A percentile compares a stretch with the other conserved stretches of the same genome.
Evolutionary conservation across 1,284 basidiomycete genomes (phyloP).

Genomic region (Stereum hirsutum): DNA sequence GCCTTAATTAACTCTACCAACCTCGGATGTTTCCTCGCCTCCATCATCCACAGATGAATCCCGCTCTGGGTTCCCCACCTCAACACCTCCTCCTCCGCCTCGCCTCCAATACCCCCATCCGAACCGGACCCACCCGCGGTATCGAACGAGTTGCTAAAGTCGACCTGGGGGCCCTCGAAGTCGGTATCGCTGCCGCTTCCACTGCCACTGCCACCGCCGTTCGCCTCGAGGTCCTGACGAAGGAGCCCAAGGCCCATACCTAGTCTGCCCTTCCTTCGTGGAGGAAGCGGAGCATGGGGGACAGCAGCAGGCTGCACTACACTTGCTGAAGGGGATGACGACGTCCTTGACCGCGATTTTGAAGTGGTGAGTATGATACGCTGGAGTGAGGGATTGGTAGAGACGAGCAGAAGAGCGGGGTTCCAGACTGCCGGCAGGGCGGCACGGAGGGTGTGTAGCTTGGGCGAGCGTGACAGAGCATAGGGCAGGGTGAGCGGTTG

Average conservation of each 20-base stretch:
- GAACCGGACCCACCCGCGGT: not conserved
- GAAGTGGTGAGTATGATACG: not conserved
- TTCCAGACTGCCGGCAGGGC: not conserved
- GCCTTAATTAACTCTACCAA: not conserved
- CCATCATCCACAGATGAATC: not conserved
- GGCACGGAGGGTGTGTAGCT: not conserved
- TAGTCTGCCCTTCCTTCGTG: too few relatives aligned
- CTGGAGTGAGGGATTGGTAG: not conserved
- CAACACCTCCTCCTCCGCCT: not conserved
- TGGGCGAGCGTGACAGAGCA: not conserved
- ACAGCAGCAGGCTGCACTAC: too few relatives aligned
- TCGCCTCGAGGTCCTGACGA: too few relatives aligned
- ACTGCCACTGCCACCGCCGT: too few relatives aligned
- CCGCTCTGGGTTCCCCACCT: not conserved
- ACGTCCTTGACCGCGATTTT: not conserved
- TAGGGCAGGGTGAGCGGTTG: not conserved
- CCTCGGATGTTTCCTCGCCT: not conserved
- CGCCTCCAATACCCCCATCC: not conserved
- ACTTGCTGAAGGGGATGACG: too few relatives aligned
- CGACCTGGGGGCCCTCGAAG: not conserved
- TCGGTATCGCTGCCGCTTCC: too few relatives aligned
- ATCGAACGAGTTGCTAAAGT: not conserved
- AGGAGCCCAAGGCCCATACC: too few relatives aligned
- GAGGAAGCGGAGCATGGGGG: too few relatives aligned
- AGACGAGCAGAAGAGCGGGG: conserved; percentile 1